These are phyloP conservation scores for Alopecurus myosuroides DNA, from an alignment of 176 grass and related monocot species.

Conservation along the genomic window DNA sequence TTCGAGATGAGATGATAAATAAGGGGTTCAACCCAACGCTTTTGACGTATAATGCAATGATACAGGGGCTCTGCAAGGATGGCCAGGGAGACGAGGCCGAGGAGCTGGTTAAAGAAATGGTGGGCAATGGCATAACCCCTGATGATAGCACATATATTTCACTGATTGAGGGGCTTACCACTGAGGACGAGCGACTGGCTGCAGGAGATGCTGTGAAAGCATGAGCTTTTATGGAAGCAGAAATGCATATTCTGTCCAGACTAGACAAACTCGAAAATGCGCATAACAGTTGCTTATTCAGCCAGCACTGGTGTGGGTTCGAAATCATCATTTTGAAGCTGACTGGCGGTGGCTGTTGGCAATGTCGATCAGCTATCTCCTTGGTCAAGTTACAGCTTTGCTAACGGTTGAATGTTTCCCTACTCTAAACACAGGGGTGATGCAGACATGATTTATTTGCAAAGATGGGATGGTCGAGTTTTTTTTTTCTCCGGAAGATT, in stretches of 20 bases:
- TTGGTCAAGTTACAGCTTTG: not conserved
- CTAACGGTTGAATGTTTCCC: not conserved
- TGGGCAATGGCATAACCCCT: slow-evolving; percentile 53
- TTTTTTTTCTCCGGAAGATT: not conserved
- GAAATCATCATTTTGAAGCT: not conserved
- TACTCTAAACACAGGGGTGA: not conserved
- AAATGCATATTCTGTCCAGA: not conserved
- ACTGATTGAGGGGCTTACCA: slow-evolving; percentile 43
- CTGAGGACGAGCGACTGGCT: not conserved
- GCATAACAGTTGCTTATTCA: not conserved
- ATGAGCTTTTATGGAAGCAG: not conserved
- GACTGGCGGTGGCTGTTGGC: not conserved
- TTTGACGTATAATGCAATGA: slow-evolving; percentile 72
- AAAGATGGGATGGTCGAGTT: not conserved
- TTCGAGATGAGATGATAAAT: slow-evolving; percentile 56
- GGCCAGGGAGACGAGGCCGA: slow-evolving; percentile 49
- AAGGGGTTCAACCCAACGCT: slow-evolving; percentile 65
- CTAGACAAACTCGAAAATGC: not conserved
- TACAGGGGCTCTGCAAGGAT: slow-evolving; percentile 53
- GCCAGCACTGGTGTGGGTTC: not conserved
- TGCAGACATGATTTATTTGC: not conserved
- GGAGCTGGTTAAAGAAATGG: slow-evolving; percentile 73
- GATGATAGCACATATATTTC: slow-evolving; percentile 62
- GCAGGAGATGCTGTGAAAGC: not conserved
- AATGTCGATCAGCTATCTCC: not conserved